phyloP scores from a whole-genome alignment of 2,329 filamentous ascomycete genomes.

The Sporothrix variecibatus region DNA sequence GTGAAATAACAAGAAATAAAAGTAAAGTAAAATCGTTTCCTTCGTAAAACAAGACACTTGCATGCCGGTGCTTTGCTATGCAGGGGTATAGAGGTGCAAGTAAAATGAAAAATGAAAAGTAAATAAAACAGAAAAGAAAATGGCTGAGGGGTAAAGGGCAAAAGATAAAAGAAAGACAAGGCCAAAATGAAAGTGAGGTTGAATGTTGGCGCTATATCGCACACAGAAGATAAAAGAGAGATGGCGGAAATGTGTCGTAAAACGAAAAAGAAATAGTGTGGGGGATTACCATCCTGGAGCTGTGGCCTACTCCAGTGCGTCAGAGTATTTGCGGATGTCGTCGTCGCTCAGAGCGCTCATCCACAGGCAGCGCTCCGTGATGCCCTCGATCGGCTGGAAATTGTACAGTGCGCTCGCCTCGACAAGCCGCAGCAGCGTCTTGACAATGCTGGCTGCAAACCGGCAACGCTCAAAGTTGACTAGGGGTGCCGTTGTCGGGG shows the following conservation, averaged over 20 bases:
- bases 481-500: conserved; percentile 65
- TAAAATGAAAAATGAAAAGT: conserved; percentile 35
- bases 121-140: not conserved
- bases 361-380: conserved; percentile 83
- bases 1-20: not conserved
- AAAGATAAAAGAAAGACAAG: conserved; percentile 25
- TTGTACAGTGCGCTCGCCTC: conserved; percentile 75
- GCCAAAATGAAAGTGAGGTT: not conserved
- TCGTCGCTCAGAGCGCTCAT: conserved; percentile 74
- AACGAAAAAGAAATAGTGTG: not conserved
- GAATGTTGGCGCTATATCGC: not conserved
- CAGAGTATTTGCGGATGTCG: conserved; percentile 65
- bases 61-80: conserved; percentile 17
- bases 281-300: not conserved
- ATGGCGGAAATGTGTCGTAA: not conserved
- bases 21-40: conserved; percentile 11
- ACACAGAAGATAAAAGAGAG: not conserved
- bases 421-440: conserved; percentile 75
- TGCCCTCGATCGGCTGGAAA: conserved; percentile 73
- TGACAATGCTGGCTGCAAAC: conserved; percentile 73
- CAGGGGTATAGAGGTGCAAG: conserved; percentile 22
- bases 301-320: conserved; percentile 47
- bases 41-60: conserved; percentile 6
- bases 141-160: not conserved
- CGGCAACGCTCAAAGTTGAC: conserved; percentile 85